Conservation (phyloP, 208 protist genomes). For the Acanthamoeba lenticulata region DNA sequence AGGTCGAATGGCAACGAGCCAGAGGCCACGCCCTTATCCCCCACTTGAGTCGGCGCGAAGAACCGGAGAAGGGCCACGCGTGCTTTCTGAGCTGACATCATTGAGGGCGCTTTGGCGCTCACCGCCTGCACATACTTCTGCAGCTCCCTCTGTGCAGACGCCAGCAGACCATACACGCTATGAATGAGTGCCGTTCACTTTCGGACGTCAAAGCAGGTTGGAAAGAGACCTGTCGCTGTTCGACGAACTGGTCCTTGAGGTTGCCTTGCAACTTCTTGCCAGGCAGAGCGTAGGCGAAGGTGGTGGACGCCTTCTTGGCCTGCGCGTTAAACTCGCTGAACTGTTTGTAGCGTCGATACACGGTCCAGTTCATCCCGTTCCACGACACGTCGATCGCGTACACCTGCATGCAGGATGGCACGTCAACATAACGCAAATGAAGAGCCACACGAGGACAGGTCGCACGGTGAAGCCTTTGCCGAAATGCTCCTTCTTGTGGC, state of each 20-base stretch:
- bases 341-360: slow-evolving; percentile 37
- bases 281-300: background rate
- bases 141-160: background rate
- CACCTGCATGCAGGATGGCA: background rate
- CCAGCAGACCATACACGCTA: background rate
- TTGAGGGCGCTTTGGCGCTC: background rate
- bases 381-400: background rate
- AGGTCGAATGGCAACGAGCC: background rate
- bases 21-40: background rate
- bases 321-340: background rate
- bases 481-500: background rate
- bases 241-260: slow-evolving; percentile 28
- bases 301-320: slow-evolving; percentile 28
- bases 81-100: slow-evolving; percentile 17
- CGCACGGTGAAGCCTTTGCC: slow-evolving; percentile 20
- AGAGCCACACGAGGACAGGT: background rate
- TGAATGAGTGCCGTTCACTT: background rate
- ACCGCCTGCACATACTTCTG: slow-evolving; percentile 49
- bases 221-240: background rate
- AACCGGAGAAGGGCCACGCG: slow-evolving; percentile 23
- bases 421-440: background rate
- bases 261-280: slow-evolving; percentile 35
- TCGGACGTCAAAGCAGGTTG: background rate
- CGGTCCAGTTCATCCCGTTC: background rate
- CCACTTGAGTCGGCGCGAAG: slow-evolving; percentile 32